Percentiles rank a stretch among this genome's conserved stretches.
phyloP scores from a whole-genome alignment of 1,139 yeast species.

The Saccharomyces hybrid region DNA sequence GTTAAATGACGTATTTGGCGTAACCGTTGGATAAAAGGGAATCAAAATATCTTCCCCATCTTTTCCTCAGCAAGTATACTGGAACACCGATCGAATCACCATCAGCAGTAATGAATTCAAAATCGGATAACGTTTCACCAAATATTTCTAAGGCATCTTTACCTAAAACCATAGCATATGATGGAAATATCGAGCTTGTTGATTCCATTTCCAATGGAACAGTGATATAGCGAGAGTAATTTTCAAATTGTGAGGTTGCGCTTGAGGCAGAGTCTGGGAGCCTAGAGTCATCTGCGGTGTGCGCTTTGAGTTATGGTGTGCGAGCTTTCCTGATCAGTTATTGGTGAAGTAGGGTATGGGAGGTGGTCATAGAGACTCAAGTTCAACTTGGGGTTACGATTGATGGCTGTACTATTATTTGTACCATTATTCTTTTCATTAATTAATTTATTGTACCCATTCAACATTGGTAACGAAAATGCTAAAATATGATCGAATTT shows the following conservation, averaged over 20 bases:
- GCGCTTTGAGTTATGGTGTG: background rate
- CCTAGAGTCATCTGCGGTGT: constrained; percentile 3
- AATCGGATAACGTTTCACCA: constrained; percentile 58
- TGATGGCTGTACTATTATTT: background rate
- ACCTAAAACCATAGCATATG: constrained; percentile 69
- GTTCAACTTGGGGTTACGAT: background rate
- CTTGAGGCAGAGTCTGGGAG: constrained; percentile 13
- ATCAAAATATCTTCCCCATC: constrained; percentile 72
- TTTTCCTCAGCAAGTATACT: constrained; percentile 48
- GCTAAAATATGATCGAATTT: constrained; percentile 51
- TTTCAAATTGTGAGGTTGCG: constrained; percentile 42
- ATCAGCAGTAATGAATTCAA: constrained; percentile 58
- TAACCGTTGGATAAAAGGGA: constrained; percentile 55
- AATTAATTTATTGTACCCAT: constrained; percentile 36
- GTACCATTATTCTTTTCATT: background rate
- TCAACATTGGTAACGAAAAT: constrained; percentile 59
- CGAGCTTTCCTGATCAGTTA: background rate
- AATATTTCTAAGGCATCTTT: constrained; percentile 63
- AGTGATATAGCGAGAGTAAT: constrained; percentile 68
- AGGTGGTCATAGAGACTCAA: background rate
- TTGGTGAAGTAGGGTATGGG: background rate
- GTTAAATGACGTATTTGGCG: constrained; percentile 36
- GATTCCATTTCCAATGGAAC: constrained; percentile 61
- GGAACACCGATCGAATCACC: constrained; percentile 66
- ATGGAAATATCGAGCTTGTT: constrained; percentile 61